Conservation (phyloP, 176 grass and related monocot species). For the Eragrostis nindensis region DNA sequence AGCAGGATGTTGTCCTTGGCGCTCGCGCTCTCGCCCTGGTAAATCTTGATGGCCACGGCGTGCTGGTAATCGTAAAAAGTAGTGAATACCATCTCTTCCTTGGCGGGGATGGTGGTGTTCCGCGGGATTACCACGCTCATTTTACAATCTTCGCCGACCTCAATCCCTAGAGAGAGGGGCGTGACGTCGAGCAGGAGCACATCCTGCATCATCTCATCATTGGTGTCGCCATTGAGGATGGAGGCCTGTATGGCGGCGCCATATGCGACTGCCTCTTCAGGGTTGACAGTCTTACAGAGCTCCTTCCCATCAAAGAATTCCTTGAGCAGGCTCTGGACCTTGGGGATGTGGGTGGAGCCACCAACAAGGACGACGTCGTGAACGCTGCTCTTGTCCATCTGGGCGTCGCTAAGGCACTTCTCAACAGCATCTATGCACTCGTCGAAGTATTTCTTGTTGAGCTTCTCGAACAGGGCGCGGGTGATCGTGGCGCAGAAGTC, state of each 20-base stretch:
- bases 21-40: constrained; percentile 50
- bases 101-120: constrained; percentile 50
- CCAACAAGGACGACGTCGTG: constrained; percentile 60
- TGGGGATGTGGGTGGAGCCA: constrained; percentile 60
- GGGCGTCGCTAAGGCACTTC: constrained; percentile 50
- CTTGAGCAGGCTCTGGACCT: constrained; percentile 39
- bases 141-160: background rate
- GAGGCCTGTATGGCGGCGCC: constrained; percentile 62
- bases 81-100: constrained; percentile 20
- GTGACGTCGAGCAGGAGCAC: constrained; percentile 44
- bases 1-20: constrained; percentile 49
- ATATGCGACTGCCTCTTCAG: constrained; percentile 54
- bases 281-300: constrained; percentile 56
- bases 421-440: constrained; percentile 47
- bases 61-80: constrained; percentile 41
- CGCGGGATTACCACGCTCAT: constrained; percentile 51
- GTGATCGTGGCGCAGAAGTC: constrained; percentile 45
- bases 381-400: constrained; percentile 50
- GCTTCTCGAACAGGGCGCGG: constrained; percentile 45
- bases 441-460: constrained; percentile 54
- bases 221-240: constrained; percentile 27
- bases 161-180: constrained; percentile 49
- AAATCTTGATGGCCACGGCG: too few species aligned
- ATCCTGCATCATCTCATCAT: constrained; percentile 14
- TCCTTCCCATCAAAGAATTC: constrained; percentile 54